Evolutionary conservation across 1,284 basidiomycete genomes (phyloP), one percentile per base, ranked within the genome.

Genomic region (Ceratobasidium sp.): DNA sequence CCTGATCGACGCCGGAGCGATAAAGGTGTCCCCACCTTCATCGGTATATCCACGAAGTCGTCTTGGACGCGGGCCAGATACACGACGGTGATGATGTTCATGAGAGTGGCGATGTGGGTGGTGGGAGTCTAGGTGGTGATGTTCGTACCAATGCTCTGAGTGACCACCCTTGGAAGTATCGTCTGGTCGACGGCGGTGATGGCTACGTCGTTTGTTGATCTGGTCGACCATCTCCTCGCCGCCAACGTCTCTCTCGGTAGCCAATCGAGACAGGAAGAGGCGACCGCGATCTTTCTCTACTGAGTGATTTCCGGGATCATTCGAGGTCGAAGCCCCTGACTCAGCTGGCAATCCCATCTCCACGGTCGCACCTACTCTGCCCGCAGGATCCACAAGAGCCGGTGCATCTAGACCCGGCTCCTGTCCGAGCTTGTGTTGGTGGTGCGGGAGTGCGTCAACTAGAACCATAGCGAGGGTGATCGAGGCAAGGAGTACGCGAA

Each of bases 71-170:
- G 28, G 13, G 10, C 49, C 13, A 3, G 60, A 64, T 13, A 23
- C 26, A 53, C 49, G 60, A n/a, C 3, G 44, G 28, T 20, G 56
- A 20, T 67, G 64, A 28, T 67, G 42, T 40, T 40, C 58, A 40
- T 60, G 69, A n/a, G 40, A 15, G n/a, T 60, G 39, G 69, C 44
- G 56, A 71, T 39, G 39, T 23, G 26, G 18, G 20, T 60, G 39
- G 26, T 60, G 12, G 40, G 26, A 28, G 13, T 28, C 53, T 5
- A 58, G 33, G 13, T 18, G 7, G 28, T 58, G 69, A 23, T 71
- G 69, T 15, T 71, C 55, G 56, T 58, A 46, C 69, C 69, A 71
- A 40, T 71, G 69, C 23, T 60, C 28, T 28, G 69, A 71, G 55
- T 42, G 69, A 15, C 69, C 55, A 4, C 69, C 69, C 28, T 67